Conservation (phyloP, 345 rosid genomes). For the Viola odorata region DNA sequence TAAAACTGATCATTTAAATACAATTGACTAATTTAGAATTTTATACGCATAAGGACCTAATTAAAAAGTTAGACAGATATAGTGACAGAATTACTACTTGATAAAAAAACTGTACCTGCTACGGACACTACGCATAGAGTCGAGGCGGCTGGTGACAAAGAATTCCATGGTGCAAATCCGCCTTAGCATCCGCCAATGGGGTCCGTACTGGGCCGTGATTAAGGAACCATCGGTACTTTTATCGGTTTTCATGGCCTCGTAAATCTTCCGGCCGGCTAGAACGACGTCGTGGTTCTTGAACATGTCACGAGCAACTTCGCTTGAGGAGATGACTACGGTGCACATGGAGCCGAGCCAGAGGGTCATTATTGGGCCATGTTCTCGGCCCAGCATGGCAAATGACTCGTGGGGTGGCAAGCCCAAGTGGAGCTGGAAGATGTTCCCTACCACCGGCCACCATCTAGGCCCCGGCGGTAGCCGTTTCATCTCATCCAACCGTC, state of each 20-base stretch:
- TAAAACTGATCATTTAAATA: no score
- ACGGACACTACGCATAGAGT: slow-evolving; percentile 43
- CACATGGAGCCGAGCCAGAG: slow-evolving; percentile 66
- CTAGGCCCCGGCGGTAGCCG: slow-evolving; percentile 67
- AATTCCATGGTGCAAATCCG: slow-evolving; percentile 61
- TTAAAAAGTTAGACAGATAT: no score
- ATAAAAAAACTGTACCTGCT: not conserved
- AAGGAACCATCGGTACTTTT: slow-evolving; percentile 52
- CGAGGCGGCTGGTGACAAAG: slow-evolving; percentile 56
- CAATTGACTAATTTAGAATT: no score
- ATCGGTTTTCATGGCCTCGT: slow-evolving; percentile 68
- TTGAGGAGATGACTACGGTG: slow-evolving; percentile 67
- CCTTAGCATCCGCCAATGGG: slow-evolving; percentile 69
- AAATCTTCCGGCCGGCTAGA: slow-evolving; percentile 69
- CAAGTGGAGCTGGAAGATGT: slow-evolving; percentile 34
- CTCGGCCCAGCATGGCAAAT: slow-evolving; percentile 37
- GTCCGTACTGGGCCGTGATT: slow-evolving; percentile 71
- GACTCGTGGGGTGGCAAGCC: slow-evolving; percentile 52
- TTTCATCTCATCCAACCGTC: slow-evolving; percentile 17
- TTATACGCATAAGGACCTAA: no score
- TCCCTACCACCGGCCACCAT: slow-evolving; percentile 61
- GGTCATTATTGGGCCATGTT: slow-evolving; percentile 72
- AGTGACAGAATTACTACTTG: no score
- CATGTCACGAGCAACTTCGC: slow-evolving; percentile 58
- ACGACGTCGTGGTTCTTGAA: slow-evolving; percentile 68